Evolutionary conservation across 1,139 yeast genomes (phyloP).

Genomic region (Spathaspora jeffriesii): DNA sequence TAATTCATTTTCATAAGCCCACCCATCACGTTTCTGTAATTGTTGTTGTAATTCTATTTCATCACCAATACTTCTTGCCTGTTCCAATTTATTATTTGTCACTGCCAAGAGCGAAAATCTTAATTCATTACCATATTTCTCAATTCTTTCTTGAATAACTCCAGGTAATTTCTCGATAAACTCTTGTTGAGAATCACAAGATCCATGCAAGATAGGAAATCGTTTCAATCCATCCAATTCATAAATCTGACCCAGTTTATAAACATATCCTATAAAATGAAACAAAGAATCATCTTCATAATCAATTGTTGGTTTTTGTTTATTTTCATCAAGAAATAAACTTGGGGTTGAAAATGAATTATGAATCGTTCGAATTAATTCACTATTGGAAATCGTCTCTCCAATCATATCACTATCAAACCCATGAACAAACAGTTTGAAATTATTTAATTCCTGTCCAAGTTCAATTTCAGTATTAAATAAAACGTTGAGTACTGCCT

Average conservation of each 20-base stretch:
- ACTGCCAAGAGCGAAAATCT: conserved; percentile 63
- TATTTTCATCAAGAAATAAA: conserved; percentile 48
- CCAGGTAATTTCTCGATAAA: conserved; percentile 44
- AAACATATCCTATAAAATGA: conserved; percentile 63
- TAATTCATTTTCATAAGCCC: conserved; percentile 44
- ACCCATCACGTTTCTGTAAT: conserved; percentile 32
- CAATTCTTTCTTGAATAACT: conserved; percentile 47
- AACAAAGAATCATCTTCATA: conserved; percentile 56
- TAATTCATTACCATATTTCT: conserved; percentile 50
- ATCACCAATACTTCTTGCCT: conserved; percentile 39
- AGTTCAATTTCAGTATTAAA: conserved; percentile 43
- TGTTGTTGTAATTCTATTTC: conserved; percentile 25
- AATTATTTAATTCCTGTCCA: conserved; percentile 51
- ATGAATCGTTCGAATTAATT: conserved; percentile 57
- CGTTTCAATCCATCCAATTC: conserved; percentile 68
- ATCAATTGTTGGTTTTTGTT: conserved; percentile 27
- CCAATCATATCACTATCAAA: conserved; percentile 65
- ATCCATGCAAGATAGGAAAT: conserved; percentile 58
- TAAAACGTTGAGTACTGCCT: conserved; percentile 65
- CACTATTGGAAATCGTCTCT: conserved; percentile 65
- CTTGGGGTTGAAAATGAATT: conserved; percentile 63
- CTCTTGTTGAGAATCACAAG: conserved; percentile 37
- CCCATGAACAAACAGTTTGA: conserved; percentile 51
- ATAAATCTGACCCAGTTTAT: conserved; percentile 49
- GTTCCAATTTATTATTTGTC: conserved; percentile 50